A percentile compares a stretch with the other conserved stretches of the same genome.
Conservation (phyloP, 345 rosid species). For the Trapa bicornis region DNA sequence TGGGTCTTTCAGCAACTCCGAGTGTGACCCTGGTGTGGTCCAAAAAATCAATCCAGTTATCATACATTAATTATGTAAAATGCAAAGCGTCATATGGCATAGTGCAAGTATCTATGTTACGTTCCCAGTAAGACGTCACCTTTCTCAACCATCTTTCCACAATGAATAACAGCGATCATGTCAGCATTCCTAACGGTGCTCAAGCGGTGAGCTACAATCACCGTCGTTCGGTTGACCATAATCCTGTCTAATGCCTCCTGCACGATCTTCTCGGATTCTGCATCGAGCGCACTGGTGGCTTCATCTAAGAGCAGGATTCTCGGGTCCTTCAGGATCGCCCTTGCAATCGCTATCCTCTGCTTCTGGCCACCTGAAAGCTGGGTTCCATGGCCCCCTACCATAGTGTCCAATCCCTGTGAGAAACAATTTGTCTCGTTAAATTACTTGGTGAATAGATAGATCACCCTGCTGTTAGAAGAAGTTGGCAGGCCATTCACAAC, state of each 20-base stretch:
- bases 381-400: constrained; percentile 43
- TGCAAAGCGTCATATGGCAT: too few relatives aligned
- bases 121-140: constrained; percentile 9
- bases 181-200: constrained; percentile 26
- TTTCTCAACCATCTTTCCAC: constrained; percentile 28
- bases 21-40: constrained; percentile 35
- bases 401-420: constrained; percentile 28
- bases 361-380: constrained; percentile 44
- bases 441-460: not conserved
- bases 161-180: constrained; percentile 23
- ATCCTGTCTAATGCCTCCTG: constrained; percentile 33
- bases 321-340: constrained; percentile 30
- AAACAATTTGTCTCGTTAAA: not conserved
- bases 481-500: not conserved
- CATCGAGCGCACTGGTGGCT: constrained; percentile 33
- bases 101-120: too few relatives aligned
- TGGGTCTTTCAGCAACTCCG: constrained; percentile 51
- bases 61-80: too few relatives aligned
- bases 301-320: constrained; percentile 32
- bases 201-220: constrained; percentile 29
- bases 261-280: constrained; percentile 25
- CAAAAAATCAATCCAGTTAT: too few relatives aligned
- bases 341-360: constrained; percentile 34
- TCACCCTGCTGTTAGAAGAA: too few relatives aligned
- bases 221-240: constrained; percentile 25